These are phyloP conservation scores for Cladosporium sp. DNA, from an alignment of 2,329 filamentous ascomycete species.

Conservation along the genomic window DNA sequence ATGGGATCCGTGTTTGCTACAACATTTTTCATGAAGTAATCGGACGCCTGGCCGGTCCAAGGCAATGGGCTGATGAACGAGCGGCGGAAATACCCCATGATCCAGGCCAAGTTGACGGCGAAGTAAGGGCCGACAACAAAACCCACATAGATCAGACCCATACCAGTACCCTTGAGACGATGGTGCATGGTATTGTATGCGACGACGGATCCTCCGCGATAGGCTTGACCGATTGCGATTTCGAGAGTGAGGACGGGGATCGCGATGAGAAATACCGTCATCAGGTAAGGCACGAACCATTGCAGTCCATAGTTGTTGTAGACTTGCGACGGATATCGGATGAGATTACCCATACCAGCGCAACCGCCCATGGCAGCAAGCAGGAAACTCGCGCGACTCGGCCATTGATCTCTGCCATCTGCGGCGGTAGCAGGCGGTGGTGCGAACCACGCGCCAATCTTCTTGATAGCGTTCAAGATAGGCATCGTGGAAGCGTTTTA, in stretches of 20 bases:
- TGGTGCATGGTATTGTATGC: slow-evolving; percentile 45
- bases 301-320: slow-evolving; percentile 59
- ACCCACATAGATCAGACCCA: slow-evolving; percentile 50
- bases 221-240: slow-evolving; percentile 50
- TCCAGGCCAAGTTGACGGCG: slow-evolving; percentile 55
- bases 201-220: slow-evolving; percentile 36
- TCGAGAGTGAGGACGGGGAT: slow-evolving; percentile 55
- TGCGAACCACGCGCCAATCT: slow-evolving; percentile 29
- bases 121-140: slow-evolving; percentile 57
- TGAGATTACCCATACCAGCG: slow-evolving; percentile 53
- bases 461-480: slow-evolving; percentile 1
- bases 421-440: slow-evolving; percentile 18
- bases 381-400: slow-evolving; percentile 52
- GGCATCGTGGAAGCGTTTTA: neutral
- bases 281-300: slow-evolving; percentile 57
- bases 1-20: slow-evolving; percentile 45
- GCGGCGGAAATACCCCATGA: slow-evolving; percentile 56
- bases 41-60: slow-evolving; percentile 48
- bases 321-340: slow-evolving; percentile 55
- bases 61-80: slow-evolving; percentile 53
- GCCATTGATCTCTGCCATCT: slow-evolving; percentile 52
- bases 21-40: slow-evolving; percentile 51
- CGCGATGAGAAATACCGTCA: slow-evolving; percentile 53
- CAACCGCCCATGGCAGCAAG: slow-evolving; percentile 57
- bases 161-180: slow-evolving; percentile 51